Percentiles rank a stretch among this genome's conserved stretches.
Evolutionary conservation across 2,329 filamentous ascomycete genomes (phyloP).

Genomic region (Colletotrichum gigasporum): DNA sequence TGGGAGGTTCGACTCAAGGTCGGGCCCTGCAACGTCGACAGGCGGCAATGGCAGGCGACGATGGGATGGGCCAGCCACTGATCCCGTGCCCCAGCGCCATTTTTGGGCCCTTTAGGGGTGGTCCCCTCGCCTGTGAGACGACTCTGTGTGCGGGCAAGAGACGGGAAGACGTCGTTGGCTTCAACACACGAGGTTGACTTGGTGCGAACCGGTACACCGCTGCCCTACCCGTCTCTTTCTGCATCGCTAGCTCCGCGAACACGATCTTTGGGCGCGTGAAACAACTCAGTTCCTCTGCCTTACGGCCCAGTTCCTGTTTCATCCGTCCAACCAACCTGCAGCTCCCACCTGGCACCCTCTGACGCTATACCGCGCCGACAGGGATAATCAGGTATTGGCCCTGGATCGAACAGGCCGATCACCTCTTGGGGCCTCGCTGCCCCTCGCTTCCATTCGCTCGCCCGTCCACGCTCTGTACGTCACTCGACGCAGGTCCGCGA

Average conservation of each 20-base stretch:
- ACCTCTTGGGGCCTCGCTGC: constrained; percentile 10
- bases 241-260: constrained; percentile 3
- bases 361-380: constrained; percentile 28
- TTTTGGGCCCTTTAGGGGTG: too few species aligned
- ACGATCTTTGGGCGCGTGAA: constrained; percentile 1
- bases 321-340: constrained; percentile 21
- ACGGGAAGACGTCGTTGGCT: neutral
- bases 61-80: constrained; percentile 14
- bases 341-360: constrained; percentile 20
- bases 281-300: constrained; percentile 13
- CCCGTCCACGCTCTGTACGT: constrained; percentile 23
- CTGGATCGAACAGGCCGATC: constrained; percentile 31
- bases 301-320: constrained; percentile 25
- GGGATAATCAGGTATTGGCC: constrained; percentile 32
- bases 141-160: too few species aligned
- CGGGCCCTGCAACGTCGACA: constrained; percentile 24
- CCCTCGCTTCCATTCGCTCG: constrained; percentile 20
- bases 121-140: too few species aligned
- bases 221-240: neutral
- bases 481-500: constrained; percentile 22
- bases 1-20: constrained; percentile 19
- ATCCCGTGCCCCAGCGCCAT: neutral
- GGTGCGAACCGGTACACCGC: neutral
- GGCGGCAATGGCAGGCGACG: constrained; percentile 3
- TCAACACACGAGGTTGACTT: neutral